These are phyloP conservation scores for Chloromonas sp. DNA, from an alignment of 163 green algal genomes.

Conservation along the genomic window DNA sequence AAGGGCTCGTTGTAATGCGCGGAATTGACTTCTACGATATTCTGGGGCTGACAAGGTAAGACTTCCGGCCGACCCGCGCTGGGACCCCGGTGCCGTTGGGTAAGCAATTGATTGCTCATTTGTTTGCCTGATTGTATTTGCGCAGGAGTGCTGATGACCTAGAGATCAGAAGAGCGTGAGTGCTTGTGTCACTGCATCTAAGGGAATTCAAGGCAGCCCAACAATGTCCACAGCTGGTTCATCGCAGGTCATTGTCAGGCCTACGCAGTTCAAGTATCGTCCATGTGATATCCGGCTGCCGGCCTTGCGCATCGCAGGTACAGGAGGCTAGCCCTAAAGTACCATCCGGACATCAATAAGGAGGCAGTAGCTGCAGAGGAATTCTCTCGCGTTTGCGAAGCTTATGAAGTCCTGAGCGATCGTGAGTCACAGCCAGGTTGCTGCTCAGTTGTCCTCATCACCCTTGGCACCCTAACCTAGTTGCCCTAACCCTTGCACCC, in stretches of 20 bases:
- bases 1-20: neutral
- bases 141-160: conserved; percentile 54
- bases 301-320: conserved; percentile 41
- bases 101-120: too few relatives aligned
- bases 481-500: too few relatives aligned
- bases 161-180: conserved; percentile 63
- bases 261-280: too few relatives aligned
- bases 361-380: conserved; percentile 29
- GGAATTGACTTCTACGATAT: conserved; percentile 47
- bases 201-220: neutral
- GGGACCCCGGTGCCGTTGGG: too few relatives aligned
- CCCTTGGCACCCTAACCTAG: too few relatives aligned
- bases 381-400: conserved; percentile 62
- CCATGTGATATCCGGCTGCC: too few relatives aligned
- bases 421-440: conserved; percentile 37
- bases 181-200: conserved; percentile 1
- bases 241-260: too few relatives aligned
- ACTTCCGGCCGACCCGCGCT: neutral
- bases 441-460: neutral
- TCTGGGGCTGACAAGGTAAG: conserved; percentile 56
- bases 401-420: conserved; percentile 74
- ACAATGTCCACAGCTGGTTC: neutral
- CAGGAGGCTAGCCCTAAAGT: conserved; percentile 66
- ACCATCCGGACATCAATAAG: conserved; percentile 65
- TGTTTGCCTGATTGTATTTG: neutral